Conservation (phyloP, 2,329 filamentous ascomycete genomes). For the Aspergillus sp. region DNA sequence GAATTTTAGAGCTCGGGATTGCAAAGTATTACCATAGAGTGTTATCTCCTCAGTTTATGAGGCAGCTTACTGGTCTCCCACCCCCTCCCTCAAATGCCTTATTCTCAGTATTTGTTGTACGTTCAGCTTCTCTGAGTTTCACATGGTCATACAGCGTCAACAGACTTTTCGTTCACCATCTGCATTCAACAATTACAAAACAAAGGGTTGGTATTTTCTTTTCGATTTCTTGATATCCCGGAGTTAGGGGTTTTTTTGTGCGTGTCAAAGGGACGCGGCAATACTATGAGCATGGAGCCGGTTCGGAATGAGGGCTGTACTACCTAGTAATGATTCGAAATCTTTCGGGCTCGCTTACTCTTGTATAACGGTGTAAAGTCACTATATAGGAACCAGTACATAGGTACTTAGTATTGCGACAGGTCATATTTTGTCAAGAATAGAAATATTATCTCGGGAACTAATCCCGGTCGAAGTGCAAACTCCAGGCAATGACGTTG, state of each 20-base stretch:
- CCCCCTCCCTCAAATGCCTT: background rate
- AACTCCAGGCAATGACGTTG: background rate
- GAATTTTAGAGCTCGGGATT: slow-evolving; percentile 18
- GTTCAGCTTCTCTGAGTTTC: background rate
- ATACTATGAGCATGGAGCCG: background rate
- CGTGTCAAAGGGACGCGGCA: background rate
- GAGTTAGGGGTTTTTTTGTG: slow-evolving; percentile 10
- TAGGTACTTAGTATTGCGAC: background rate
- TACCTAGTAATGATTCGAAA: background rate
- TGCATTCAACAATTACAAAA: background rate
- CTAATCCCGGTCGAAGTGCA: background rate
- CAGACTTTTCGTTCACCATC: background rate
- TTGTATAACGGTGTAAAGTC: background rate
- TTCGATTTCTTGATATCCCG: slow-evolving; percentile 13
- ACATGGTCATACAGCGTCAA: background rate
- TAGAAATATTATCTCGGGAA: background rate
- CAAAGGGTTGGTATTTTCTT: background rate
- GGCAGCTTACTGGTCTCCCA: background rate
- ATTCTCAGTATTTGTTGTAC: background rate
- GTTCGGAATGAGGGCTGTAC: background rate
- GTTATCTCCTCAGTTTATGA: slow-evolving; percentile 2
- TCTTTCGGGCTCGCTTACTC: background rate
- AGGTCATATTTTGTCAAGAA: background rate
- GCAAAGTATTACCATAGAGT: background rate
- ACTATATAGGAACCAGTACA: background rate